Evolutionary conservation across 78 protist genomes (phyloP).

Genomic region (Anaeramoeba ignava): DNA sequence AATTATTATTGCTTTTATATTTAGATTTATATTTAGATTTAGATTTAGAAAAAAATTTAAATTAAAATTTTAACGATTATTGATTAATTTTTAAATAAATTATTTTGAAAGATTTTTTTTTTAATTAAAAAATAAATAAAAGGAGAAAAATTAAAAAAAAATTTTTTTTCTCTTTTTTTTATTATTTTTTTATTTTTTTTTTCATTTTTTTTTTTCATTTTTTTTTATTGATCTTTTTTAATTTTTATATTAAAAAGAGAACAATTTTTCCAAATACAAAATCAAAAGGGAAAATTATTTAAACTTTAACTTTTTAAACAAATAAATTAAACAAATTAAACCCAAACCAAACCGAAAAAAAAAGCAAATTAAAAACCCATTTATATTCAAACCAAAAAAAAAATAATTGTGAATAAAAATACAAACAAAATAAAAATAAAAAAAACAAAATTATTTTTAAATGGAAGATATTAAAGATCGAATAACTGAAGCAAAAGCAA

Average conservation of each 20-base stretch:
- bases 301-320: not conserved
- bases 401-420: not conserved
- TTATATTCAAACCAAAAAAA: not conserved
- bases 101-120: too few species aligned
- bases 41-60: too few species aligned
- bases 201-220: too few species aligned
- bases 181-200: too few species aligned
- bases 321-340: not conserved
- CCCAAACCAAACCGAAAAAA: not conserved
- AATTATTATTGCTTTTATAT: too few species aligned
- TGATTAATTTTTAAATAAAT: too few species aligned
- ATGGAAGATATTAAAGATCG: not conserved
- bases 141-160: too few species aligned
- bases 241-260: not conserved
- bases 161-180: too few species aligned
- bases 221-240: not conserved
- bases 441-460: not conserved
- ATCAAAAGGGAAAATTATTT: not conserved
- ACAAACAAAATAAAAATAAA: not conserved
- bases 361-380: not conserved
- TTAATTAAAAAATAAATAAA: too few species aligned
- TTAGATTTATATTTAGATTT: too few species aligned
- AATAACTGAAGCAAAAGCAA: too few species aligned
- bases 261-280: not conserved
- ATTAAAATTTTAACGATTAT: too few species aligned